Conservation (phyloP, 192 early-diverging fungal species). For the Entomortierella lignicola region DNA sequence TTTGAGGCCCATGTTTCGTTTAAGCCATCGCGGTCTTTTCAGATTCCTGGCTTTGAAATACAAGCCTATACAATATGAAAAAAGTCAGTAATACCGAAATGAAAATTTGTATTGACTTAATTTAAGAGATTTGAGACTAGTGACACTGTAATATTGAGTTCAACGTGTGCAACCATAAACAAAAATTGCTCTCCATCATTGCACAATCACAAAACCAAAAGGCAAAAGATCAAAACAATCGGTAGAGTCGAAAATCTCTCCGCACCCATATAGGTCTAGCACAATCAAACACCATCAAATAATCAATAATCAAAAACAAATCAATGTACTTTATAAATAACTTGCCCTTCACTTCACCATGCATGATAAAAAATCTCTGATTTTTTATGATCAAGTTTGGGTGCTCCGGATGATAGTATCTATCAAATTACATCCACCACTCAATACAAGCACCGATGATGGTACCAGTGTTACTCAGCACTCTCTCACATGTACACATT, state of each 20-base stretch:
- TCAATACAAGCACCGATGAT: no score
- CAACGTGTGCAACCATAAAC: conserved; percentile 22
- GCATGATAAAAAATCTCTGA: not conserved
- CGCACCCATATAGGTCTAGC: not conserved
- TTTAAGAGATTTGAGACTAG: not conserved
- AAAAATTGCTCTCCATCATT: conserved; percentile 3
- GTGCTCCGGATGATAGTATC: no score
- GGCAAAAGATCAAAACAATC: conserved; percentile 5
- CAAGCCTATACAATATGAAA: no score
- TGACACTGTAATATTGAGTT: conserved; percentile 6
- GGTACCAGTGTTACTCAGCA: no score
- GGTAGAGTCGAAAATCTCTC: conserved; percentile 1
- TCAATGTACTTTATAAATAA: not conserved
- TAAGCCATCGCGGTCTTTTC: conserved; percentile 67
- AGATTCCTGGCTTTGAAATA: conserved; percentile 68
- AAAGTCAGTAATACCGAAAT: no score
- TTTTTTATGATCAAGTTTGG: not conserved
- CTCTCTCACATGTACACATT: not conserved
- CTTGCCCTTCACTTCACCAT: not conserved
- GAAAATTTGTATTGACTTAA: no score
- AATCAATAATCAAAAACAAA: not conserved
- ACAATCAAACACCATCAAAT: no score
- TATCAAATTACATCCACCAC: no score
- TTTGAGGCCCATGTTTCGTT: conserved; percentile 59
- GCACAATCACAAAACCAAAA: conserved; percentile 17